phyloP scores from a whole-genome alignment of 2,329 filamentous ascomycete genomes.

The Beauveria sp. region DNA sequence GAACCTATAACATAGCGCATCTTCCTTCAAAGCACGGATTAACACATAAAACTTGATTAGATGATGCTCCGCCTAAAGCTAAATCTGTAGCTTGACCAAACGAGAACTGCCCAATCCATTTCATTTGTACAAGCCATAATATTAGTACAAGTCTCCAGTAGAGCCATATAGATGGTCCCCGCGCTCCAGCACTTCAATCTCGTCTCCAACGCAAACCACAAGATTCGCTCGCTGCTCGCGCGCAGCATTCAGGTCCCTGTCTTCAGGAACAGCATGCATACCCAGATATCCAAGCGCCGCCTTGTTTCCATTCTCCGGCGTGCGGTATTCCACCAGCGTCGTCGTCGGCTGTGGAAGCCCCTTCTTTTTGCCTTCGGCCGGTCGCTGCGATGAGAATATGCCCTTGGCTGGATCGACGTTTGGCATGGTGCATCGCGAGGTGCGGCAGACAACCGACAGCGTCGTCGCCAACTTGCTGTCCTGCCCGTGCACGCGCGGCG shows the following conservation, averaged over 20 bases:
- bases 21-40: too few species aligned
- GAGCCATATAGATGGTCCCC: conserved; percentile 20
- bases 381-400: conserved; percentile 4
- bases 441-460: conserved; percentile 15
- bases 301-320: conserved; percentile 19
- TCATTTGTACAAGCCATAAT: background rate
- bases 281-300: conserved; percentile 22
- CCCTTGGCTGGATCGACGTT: conserved; percentile 14
- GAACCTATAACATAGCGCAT: background rate
- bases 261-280: conserved; percentile 24
- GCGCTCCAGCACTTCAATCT: conserved; percentile 22
- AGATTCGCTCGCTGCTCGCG: background rate
- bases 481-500: background rate
- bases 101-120: background rate
- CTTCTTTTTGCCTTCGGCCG: conserved; percentile 10
- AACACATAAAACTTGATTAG: background rate
- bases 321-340: conserved; percentile 17
- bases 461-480: conserved; percentile 5
- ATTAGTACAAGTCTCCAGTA: conserved; percentile 20
- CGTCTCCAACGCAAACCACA: conserved; percentile 20
- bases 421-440: conserved; percentile 15
- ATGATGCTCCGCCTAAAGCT: too few species aligned
- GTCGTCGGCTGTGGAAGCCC: conserved; percentile 21
- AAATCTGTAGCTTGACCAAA: too few species aligned
- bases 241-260: conserved; percentile 13